Percentiles rank a stretch among this genome's conserved stretches.
Evolutionary conservation across 1,284 basidiomycete genomes (phyloP).

Genomic region (Cerioporus squamosus): DNA sequence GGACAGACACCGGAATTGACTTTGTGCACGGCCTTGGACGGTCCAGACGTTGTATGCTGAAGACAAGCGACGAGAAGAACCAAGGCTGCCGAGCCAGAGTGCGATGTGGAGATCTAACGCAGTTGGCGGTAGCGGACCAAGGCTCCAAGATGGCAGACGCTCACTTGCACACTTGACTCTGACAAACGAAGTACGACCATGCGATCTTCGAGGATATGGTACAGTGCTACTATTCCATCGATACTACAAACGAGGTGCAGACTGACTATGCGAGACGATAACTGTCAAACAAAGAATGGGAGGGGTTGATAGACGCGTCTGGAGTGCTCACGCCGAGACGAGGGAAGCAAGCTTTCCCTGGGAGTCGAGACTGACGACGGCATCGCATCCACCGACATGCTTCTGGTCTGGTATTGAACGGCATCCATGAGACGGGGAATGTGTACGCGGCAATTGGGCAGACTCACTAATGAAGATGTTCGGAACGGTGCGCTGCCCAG

Average conservation of each 20-base stretch:
- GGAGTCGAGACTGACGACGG: conserved; percentile 30
- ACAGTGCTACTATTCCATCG: too few relatives aligned
- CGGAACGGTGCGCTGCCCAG: conserved; percentile 66
- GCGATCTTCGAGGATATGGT: too few relatives aligned
- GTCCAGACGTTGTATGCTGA: too few relatives aligned
- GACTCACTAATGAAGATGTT: conserved; percentile 71
- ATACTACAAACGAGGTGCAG: neutral
- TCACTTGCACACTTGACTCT: too few relatives aligned
- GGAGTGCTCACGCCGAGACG: conserved; percentile 31
- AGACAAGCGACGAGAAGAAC: too few relatives aligned
- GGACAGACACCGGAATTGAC: too few relatives aligned
- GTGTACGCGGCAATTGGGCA: neutral
- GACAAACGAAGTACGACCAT: too few relatives aligned
- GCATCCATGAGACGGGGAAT: neutral
- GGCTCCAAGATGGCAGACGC: too few relatives aligned
- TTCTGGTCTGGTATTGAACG: conserved; percentile 45
- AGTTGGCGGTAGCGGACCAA: too few relatives aligned
- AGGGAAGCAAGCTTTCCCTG: conserved; percentile 34
- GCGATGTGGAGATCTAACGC: too few relatives aligned
- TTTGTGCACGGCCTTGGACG: too few relatives aligned
- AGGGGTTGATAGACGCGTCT: neutral
- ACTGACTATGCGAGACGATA: neutral
- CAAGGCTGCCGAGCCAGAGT: too few relatives aligned
- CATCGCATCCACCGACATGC: conserved; percentile 54
- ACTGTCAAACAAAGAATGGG: neutral